Evolutionary conservation across 148 eudicot genomes (phyloP), one percentile per base, ranked within the genome.

Genomic region (Suaeda aralocaspica): DNA sequence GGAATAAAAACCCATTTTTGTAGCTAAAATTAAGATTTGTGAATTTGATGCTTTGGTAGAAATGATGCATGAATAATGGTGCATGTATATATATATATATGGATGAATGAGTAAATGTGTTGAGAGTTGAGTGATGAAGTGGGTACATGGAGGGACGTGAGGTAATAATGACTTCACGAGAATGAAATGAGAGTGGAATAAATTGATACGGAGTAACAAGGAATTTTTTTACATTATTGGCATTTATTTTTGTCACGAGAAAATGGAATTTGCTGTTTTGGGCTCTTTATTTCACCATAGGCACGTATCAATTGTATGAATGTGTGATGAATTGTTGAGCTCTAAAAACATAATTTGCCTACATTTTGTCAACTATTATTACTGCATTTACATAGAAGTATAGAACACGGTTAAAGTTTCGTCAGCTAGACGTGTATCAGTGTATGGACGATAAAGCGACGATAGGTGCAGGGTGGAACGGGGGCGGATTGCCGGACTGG

Each of bases 221-320:
- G 69, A 69, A 25, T 59, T 67, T 46, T 59, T 67, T 46, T 46
- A 19, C 19, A n/a, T 59, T 63, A 64, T 42, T 61, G 48, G 72
- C 84, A 88, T 88, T 86, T 25, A 88, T 66, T 63, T 52, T 63
- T 19, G 67, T 86, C 94, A 88, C 94, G 94, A 66, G 89, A 78
- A n/a, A 41, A 6, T 70, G 72, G 51, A 60, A 25, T 59, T 15
- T 26, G 6, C n/a, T 31, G 50, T 52, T 58, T 12, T n/a, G 6
- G 15, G n/a, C 33, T 55, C 51, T 28, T 49, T 18, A 28, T 6
- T 65, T 48, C 57, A 19, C 21, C 25, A 0, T 0, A 36, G 46
- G 66, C 16, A 16, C 29, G 12, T 41, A 21, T n/a, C n/a, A n/a
- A n/a, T n/a, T n/a, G n/a, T n/a, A n/a, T n/a, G n/a, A n/a, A n/a